Percentiles rank a stretch among this genome's conserved stretches.
phyloP scores from a whole-genome alignment of 2,329 filamentous ascomycete species.

The Aspergillus alliaceus region DNA sequence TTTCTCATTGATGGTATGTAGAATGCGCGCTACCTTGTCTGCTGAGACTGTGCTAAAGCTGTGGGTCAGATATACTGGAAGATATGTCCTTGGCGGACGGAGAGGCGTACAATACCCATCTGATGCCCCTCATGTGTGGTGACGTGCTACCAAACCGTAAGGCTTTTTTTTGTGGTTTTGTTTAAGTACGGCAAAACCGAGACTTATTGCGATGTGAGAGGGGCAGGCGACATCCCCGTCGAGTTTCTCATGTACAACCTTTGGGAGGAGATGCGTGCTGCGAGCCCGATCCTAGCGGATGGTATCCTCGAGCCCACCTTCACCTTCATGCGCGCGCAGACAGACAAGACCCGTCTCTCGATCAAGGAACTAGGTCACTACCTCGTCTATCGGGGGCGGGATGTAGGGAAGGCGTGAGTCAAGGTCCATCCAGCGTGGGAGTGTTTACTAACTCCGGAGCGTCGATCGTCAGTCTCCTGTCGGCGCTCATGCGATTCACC shows the following conservation, averaged over 20 bases:
- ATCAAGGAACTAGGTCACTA: neutral
- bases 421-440: no score
- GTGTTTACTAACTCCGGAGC: accelerated
- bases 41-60: neutral
- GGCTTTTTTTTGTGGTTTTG: no score
- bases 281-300: neutral
- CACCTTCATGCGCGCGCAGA: neutral
- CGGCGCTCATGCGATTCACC: no score
- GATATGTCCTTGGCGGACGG: conserved; percentile 1
- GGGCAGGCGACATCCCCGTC: no score
- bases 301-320: neutral
- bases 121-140: neutral
- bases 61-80: neutral
- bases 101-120: neutral
- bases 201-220: no score
- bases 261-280: neutral
- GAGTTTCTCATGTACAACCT: neutral
- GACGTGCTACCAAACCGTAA: neutral
- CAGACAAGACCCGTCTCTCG: neutral
- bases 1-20: neutral
- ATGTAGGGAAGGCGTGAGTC: neutral
- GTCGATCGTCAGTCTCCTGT: no score
- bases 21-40: neutral
- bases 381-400: neutral
- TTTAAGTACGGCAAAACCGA: no score